Conservation (phyloP, 2,329 filamentous ascomycete species). For the Ploettnerulaceae sp. region DNA sequence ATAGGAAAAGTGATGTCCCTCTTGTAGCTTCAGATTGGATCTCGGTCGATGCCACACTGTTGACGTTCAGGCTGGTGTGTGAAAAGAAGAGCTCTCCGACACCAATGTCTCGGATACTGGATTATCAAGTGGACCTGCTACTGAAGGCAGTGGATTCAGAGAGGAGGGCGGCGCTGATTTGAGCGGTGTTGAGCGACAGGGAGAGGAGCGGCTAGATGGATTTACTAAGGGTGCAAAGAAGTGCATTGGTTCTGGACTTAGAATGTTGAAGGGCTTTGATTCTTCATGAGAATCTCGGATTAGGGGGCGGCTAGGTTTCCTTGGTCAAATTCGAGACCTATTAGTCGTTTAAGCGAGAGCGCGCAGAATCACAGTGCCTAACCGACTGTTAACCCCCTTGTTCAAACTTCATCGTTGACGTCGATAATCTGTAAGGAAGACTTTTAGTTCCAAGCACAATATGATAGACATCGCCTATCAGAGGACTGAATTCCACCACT, state of each 20-base stretch:
- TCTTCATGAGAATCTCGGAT: not conserved
- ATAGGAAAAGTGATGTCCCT: conserved; percentile 55
- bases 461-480: too few species aligned
- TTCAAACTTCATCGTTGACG: too few species aligned
- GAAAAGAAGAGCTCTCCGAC: conserved; percentile 48
- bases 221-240: conserved; percentile 49
- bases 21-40: conserved; percentile 75
- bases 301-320: not conserved
- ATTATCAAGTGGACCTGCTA: conserved; percentile 51
- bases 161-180: conserved; percentile 47
- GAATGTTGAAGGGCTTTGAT: not conserved
- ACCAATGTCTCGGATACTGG: conserved; percentile 46
- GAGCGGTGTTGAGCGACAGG: conserved; percentile 59
- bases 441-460: not conserved
- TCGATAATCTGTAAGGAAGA: not conserved
- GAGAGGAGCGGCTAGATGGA: conserved; percentile 49
- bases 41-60: conserved; percentile 63
- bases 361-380: too few species aligned
- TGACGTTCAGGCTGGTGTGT: conserved; percentile 54
- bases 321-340: too few species aligned
- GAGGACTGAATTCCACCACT: too few species aligned
- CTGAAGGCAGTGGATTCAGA: conserved; percentile 49
- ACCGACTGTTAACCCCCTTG: too few species aligned
- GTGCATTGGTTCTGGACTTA: not conserved
- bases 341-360: too few species aligned